Evolutionary conservation across 768 basidiomycete genomes (phyloP).

Genomic region (Xerocomus brunneocitrinus): DNA sequence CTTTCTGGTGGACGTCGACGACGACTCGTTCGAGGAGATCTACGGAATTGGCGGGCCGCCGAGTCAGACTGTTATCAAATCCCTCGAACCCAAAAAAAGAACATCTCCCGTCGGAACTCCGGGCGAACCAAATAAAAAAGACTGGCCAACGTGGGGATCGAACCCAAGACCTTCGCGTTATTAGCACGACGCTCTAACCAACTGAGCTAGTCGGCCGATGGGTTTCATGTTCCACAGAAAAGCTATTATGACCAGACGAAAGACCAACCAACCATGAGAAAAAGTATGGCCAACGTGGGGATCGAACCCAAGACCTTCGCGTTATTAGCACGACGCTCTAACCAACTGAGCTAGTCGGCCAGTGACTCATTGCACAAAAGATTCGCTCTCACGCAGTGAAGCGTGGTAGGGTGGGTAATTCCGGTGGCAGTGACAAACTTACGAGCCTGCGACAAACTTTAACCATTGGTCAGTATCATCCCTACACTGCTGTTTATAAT

Average conservation of each 20-base stretch:
- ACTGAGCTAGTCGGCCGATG: slow-evolving; percentile 31
- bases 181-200: slow-evolving; percentile 34
- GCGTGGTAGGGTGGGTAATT: no score
- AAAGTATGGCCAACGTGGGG: slow-evolving; percentile 60
- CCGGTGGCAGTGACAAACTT: no score
- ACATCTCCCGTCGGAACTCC: background rate
- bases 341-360: slow-evolving; percentile 33
- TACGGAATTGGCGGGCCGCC: slow-evolving; percentile 16
- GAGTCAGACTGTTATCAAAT: slow-evolving; percentile 17
- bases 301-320: slow-evolving; percentile 68
- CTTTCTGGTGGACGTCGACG: slow-evolving; percentile 1
- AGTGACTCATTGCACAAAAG: no score
- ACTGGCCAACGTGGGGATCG: slow-evolving; percentile 70
- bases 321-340: slow-evolving; percentile 34
- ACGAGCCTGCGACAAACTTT: no score
- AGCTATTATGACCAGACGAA: no score
- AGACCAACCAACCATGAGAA: background rate
- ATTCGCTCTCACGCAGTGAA: no score
- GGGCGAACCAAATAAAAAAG: background rate
- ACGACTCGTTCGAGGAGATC: background rate
- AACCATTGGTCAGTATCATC: no score
- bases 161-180: slow-evolving; percentile 60
- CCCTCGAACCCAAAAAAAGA: slow-evolving; percentile 17
- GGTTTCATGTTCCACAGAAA: no score
- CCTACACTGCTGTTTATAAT: no score